Percentiles rank a stretch among this genome's conserved stretches.
phyloP scores from a whole-genome alignment of 768 basidiomycete species.

The Tephrocybe sp. region DNA sequence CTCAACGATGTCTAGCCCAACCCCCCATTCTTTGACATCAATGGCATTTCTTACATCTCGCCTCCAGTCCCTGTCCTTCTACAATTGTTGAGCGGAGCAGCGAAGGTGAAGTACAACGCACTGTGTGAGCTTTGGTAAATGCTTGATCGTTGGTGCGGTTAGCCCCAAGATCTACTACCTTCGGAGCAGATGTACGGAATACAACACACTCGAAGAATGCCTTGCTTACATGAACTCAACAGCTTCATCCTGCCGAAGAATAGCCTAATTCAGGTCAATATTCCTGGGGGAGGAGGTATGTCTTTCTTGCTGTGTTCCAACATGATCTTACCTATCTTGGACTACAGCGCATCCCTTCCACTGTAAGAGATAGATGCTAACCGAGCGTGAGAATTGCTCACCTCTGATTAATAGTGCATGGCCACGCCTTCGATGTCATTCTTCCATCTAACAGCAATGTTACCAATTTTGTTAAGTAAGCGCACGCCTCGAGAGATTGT shows the following conservation, averaged over 20 bases:
- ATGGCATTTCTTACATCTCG: conserved; percentile 30
- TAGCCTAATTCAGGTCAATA: conserved; percentile 19
- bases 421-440: conserved; percentile 28
- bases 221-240: not conserved
- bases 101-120: conserved; percentile 3
- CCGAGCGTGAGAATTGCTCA: not conserved
- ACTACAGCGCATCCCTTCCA: conserved; percentile 27
- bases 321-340: not conserved
- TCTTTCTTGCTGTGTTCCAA: not conserved
- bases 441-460: conserved; percentile 19
- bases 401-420: conserved; percentile 25
- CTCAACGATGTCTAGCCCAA: conserved; percentile 19
- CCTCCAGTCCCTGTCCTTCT: conserved; percentile 49
- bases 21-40: conserved; percentile 29
- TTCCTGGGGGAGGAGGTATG: conserved; percentile 32
- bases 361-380: conserved; percentile 14
- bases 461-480: conserved; percentile 27
- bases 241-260: conserved; percentile 16
- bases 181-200: conserved; percentile 20
- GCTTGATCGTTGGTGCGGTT: not conserved
- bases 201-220: not conserved
- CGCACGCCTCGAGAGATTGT: not conserved
- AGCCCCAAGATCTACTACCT: conserved; percentile 46
- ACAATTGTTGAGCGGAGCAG: conserved; percentile 49
- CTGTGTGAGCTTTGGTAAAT: not conserved